These are phyloP conservation scores for Nigrospora osmanthi DNA, from an alignment of 2,329 filamentous ascomycete species.

Conservation along the genomic window DNA sequence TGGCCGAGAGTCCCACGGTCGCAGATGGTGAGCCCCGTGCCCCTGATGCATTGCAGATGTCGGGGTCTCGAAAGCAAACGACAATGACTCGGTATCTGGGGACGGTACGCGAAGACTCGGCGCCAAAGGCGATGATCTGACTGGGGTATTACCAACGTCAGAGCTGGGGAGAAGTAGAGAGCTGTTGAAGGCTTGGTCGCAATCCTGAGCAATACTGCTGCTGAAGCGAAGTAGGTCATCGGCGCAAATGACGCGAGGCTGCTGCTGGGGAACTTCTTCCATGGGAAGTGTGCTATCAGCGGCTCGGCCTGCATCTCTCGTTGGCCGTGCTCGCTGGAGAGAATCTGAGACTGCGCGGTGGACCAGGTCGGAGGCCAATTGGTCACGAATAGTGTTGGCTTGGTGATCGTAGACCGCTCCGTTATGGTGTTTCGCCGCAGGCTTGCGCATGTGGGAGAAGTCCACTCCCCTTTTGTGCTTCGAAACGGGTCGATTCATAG, in stretches of 20 bases:
- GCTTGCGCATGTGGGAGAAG: constrained; percentile 42
- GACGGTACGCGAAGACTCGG: too few species aligned
- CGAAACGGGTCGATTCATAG: constrained; percentile 32
- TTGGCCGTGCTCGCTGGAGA: constrained; percentile 7
- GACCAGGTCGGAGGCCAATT: constrained; percentile 15
- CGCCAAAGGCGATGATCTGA: background rate
- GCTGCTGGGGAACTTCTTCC: constrained; percentile 11
- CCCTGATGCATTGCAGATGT: too few species aligned
- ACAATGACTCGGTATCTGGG: too few species aligned
- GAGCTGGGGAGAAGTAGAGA: constrained; percentile 29
- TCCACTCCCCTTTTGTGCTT: constrained; percentile 46
- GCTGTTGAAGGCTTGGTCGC: constrained; percentile 86
- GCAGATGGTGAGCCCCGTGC: background rate
- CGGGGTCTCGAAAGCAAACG: too few species aligned
- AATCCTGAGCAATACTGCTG: constrained; percentile 77
- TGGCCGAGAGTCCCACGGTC: constrained; percentile 38
- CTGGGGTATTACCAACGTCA: background rate
- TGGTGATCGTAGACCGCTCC: constrained; percentile 10
- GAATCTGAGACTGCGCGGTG: constrained; percentile 12
- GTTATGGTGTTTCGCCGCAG: constrained; percentile 10
- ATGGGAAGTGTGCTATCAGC: constrained; percentile 12
- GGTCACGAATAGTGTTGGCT: constrained; percentile 20
- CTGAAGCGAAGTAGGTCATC: constrained; percentile 82
- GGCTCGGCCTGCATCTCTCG: constrained; percentile 5
- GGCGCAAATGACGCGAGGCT: constrained; percentile 33